Percentiles rank a stretch among this genome's conserved stretches.
Conservation (phyloP, 352 stramenopile genomes). For the Pythium coloratum region DNA sequence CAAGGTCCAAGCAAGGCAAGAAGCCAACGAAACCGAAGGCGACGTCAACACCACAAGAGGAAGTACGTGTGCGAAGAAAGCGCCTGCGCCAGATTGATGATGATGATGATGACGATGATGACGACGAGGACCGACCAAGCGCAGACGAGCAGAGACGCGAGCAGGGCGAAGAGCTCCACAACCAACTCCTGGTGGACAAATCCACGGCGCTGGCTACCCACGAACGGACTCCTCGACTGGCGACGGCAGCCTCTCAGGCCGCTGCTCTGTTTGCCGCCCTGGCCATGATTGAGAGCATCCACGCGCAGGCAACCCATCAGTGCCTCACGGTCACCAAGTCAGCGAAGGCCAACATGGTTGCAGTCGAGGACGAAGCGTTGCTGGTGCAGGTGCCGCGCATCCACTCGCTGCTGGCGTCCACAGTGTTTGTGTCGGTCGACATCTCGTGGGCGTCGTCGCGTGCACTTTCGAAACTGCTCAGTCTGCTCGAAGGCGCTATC, state of each 20-base stretch:
- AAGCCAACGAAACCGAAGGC: background rate
- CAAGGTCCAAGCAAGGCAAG: background rate
- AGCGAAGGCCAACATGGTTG: background rate
- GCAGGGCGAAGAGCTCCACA: background rate
- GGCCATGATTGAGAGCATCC: conserved; percentile 10
- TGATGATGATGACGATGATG: conserved; percentile 7
- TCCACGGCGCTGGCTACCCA: background rate
- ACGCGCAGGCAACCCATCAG: background rate
- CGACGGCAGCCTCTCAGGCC: conserved; percentile 10
- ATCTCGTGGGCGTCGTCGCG: conserved; percentile 23
- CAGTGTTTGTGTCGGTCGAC: conserved; percentile 20
- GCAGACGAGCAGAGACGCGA: background rate
- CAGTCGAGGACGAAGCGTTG: too few relatives aligned
- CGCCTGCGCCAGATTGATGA: conserved; percentile 37
- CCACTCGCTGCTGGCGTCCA: conserved; percentile 18
- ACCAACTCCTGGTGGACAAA: background rate
- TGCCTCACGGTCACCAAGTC: background rate
- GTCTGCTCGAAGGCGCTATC: conserved; percentile 13
- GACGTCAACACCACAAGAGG: background rate
- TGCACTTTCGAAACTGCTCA: conserved; percentile 17
- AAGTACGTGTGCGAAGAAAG: conserved; percentile 23
- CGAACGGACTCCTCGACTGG: conserved; percentile 11
- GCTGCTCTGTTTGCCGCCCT: conserved; percentile 11
- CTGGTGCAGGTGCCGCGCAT: conserved; percentile 7
- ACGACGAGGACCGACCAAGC: background rate